phyloP scores from a whole-genome alignment of 2,329 filamentous ascomycete species.

The Madurella mycetomatis region DNA sequence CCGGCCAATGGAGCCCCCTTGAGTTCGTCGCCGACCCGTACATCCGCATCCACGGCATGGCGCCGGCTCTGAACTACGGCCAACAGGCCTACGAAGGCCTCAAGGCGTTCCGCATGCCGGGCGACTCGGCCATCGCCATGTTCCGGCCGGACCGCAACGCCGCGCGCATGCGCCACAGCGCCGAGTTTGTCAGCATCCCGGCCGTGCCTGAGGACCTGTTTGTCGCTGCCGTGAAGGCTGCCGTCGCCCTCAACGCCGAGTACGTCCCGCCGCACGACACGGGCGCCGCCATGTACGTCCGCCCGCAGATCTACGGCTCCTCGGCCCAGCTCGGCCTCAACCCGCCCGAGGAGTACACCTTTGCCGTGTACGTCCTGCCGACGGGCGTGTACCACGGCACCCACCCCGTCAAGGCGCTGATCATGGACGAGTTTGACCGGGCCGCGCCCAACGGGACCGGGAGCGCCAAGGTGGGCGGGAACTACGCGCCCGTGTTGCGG shows the following conservation, averaged over 20 bases:
- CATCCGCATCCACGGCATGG: conserved; percentile 90
- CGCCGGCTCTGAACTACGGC: conserved; percentile 91
- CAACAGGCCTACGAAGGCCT: conserved; percentile 98
- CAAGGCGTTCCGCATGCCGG: conserved; percentile 83
- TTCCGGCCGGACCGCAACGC: conserved; percentile 89
- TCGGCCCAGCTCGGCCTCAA: conserved; percentile 81
- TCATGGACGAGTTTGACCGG: conserved; percentile 90
- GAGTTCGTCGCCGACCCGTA: conserved; percentile 77
- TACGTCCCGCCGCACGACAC: conserved; percentile 88
- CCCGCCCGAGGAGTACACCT: conserved; percentile 88
- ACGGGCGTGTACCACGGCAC: conserved; percentile 92
- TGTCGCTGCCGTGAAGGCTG: conserved; percentile 68
- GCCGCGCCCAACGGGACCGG: conserved; percentile 88
- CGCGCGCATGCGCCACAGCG: conserved; percentile 75
- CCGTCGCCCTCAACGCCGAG: conserved; percentile 82
- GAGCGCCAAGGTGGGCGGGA: conserved; percentile 89
- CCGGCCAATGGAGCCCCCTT: conserved; percentile 71
- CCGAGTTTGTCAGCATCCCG: conserved; percentile 78
- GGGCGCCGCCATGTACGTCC: conserved; percentile 87
- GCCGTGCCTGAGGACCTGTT: conserved; percentile 73
- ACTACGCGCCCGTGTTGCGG: conserved; percentile 87
- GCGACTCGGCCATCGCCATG: conserved; percentile 67
- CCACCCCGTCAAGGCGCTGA: conserved; percentile 78
- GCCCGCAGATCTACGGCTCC: conserved; percentile 82
- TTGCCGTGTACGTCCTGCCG: conserved; percentile 84